Evolutionary conservation across 106 monocot species (phyloP).

Genomic region (Acanthochlamys bracteata): DNA sequence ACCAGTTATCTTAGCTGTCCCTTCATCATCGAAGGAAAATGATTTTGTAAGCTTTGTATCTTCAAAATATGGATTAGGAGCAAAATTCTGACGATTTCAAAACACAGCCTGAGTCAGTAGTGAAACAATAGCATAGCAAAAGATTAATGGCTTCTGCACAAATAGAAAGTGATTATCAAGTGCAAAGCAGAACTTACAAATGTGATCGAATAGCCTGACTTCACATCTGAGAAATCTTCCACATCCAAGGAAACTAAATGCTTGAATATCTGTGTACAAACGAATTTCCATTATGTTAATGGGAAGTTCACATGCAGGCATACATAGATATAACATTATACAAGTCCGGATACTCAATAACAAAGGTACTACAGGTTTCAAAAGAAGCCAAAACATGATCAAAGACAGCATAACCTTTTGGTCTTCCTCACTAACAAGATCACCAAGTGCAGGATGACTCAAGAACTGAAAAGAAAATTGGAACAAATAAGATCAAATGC

Average conservation of each 20-base stretch:
- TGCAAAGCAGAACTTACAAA: constrained; percentile 44
- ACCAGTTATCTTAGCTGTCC: constrained; percentile 49
- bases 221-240: constrained; percentile 67
- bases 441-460: constrained; percentile 75
- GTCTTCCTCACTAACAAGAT: constrained; percentile 68
- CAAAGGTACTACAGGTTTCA: no score
- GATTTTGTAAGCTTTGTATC: constrained; percentile 52
- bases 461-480: constrained; percentile 39
- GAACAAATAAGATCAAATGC: background rate
- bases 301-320: no score
- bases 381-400: background rate
- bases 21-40: constrained; percentile 50
- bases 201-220: constrained; percentile 71
- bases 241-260: constrained; percentile 54
- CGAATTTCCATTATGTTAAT: no score
- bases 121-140: background rate
- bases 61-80: constrained; percentile 70
- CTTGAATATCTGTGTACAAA: constrained; percentile 63
- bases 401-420: constrained; percentile 44
- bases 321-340: no score
- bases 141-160: background rate
- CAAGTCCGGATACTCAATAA: no score
- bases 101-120: background rate
- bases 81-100: constrained; percentile 36
- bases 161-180: background rate